These are phyloP conservation scores for Phytophthora pisi DNA, from an alignment of 352 stramenopile genomes.

Conservation along the genomic window DNA sequence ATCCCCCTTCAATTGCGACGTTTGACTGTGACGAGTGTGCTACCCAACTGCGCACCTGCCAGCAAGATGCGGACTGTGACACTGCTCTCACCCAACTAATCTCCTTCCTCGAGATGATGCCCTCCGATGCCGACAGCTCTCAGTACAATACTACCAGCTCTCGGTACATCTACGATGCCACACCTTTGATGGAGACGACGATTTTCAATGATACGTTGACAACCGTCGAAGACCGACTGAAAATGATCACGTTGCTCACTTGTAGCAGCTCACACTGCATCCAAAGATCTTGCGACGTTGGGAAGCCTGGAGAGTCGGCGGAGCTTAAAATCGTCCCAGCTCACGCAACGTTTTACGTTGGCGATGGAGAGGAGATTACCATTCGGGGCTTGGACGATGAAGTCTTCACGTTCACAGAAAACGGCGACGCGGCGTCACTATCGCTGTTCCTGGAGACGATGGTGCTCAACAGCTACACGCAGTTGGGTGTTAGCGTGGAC, in stretches of 20 bases:
- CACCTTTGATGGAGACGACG: neutral
- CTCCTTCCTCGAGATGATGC: neutral
- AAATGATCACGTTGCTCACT: neutral
- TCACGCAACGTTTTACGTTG: neutral
- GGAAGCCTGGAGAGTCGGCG: neutral
- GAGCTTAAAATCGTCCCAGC: neutral
- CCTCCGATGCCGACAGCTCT: neutral
- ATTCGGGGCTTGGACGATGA: neutral
- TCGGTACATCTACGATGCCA: neutral
- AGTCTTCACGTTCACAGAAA: neutral
- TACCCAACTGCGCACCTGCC: neutral
- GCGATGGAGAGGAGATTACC: neutral
- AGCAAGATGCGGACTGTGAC: neutral
- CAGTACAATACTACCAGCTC: neutral
- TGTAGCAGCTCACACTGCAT: neutral
- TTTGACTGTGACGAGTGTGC: neutral
- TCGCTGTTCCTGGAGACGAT: neutral
- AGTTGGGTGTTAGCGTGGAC: neutral
- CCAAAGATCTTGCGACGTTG: neutral
- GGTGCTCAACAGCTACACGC: neutral
- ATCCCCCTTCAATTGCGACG: neutral
- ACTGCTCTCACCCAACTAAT: neutral
- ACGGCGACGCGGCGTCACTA: neutral
- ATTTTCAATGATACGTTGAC: neutral
- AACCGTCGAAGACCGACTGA: neutral